Conservation (phyloP, 2,329 filamentous ascomycete species). For the Claviceps maximensis region DNA sequence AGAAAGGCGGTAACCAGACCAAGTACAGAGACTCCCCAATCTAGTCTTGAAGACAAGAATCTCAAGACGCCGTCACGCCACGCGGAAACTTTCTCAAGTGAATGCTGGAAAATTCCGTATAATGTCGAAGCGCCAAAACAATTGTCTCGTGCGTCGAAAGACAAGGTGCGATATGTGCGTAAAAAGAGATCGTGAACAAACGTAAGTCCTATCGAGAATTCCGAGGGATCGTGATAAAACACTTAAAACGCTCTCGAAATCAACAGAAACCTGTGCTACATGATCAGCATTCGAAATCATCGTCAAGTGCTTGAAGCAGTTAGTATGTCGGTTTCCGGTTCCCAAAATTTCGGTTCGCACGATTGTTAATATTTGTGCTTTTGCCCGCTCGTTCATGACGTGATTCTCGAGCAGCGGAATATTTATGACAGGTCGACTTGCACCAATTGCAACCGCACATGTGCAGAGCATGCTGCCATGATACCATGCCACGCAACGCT, state of each 20-base stretch:
- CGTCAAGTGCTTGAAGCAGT: background rate
- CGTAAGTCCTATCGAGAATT: constrained; percentile 25
- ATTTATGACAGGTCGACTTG: background rate
- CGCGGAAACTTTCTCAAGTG: constrained; percentile 18
- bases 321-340: background rate
- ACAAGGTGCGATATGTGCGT: constrained; percentile 13
- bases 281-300: constrained; percentile 12
- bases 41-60: constrained; percentile 23
- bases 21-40: constrained; percentile 24
- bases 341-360: background rate
- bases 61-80: constrained; percentile 28
- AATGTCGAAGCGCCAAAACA: constrained; percentile 7
- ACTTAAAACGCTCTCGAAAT: constrained; percentile 27
- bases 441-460: background rate
- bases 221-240: constrained; percentile 27
- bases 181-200: constrained; percentile 15
- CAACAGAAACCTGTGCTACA: constrained; percentile 23
- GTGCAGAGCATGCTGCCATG: background rate
- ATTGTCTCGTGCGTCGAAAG: constrained; percentile 11
- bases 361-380: background rate
- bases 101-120: constrained; percentile 16
- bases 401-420: background rate
- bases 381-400: background rate
- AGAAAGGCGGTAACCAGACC: constrained; percentile 24
- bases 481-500: background rate